Evolutionary conservation across 257 asterid species (phyloP).

Genomic region (Thymus quinquecostatus): DNA sequence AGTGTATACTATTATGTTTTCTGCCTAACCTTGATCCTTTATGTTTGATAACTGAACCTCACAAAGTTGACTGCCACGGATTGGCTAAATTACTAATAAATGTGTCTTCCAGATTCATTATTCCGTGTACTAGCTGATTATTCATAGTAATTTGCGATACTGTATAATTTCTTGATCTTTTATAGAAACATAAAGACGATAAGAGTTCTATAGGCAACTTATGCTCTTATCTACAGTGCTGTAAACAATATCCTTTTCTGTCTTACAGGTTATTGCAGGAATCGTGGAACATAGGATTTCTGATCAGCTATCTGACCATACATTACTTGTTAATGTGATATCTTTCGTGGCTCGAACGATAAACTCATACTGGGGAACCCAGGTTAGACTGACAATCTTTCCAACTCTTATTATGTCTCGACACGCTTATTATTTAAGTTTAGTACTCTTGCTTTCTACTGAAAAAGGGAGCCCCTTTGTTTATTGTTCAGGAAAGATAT

Average conservation of each 20-base stretch:
- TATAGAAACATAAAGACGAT: not conserved
- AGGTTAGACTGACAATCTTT: constrained; percentile 49
- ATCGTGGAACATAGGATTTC: constrained; percentile 86
- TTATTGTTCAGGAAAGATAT: not conserved
- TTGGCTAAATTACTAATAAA: not conserved
- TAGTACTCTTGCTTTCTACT: not conserved
- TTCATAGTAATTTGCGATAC: not conserved
- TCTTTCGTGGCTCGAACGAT: constrained; percentile 85
- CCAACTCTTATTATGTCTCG: not conserved
- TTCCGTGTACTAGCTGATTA: not conserved
- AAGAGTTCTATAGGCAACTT: not conserved
- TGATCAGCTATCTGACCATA: constrained; percentile 71
- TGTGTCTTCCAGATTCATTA: not conserved
- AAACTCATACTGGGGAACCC: constrained; percentile 98
- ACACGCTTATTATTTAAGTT: not conserved
- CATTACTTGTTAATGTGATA: constrained; percentile 73
- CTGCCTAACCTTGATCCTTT: constrained; percentile 7
- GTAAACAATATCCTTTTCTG: constrained; percentile 5
- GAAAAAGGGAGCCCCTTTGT: not conserved
- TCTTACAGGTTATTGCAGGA: constrained; percentile 80
- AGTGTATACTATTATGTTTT: not conserved
- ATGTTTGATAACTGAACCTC: not conserved
- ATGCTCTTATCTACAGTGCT: constrained; percentile 4
- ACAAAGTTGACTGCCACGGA: constrained; percentile 7
- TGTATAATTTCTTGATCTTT: not conserved